Percentiles rank a stretch among this genome's conserved stretches.
Conservation (phyloP, 345 rosid genomes). For the Eucalyptus regnans region DNA sequence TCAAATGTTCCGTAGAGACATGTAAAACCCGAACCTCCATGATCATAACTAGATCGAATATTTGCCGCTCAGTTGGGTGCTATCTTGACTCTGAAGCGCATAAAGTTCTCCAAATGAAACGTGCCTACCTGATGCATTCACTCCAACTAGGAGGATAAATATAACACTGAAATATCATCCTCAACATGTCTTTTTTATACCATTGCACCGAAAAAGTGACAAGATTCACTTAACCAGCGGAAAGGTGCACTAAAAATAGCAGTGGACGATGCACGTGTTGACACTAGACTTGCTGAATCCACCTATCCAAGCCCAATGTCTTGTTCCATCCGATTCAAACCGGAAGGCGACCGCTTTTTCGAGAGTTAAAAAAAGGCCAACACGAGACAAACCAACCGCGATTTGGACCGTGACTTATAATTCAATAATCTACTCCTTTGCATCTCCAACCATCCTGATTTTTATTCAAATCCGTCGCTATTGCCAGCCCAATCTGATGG, state of each 20-base stretch:
- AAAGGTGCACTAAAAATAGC: neutral
- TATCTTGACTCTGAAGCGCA: neutral
- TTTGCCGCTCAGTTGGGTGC: neutral
- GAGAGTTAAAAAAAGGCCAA: neutral
- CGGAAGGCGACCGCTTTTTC: neutral
- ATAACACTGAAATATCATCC: neutral
- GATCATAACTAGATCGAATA: neutral
- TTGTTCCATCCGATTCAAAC: neutral
- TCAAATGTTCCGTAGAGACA: fast-evolving
- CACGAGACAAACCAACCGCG: neutral
- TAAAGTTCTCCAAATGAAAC: neutral
- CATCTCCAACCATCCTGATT: neutral
- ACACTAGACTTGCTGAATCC: neutral
- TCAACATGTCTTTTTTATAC: neutral
- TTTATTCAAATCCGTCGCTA: neutral
- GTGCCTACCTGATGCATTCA: neutral
- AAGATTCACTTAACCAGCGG: neutral
- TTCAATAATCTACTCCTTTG: neutral
- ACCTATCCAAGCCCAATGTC: neutral
- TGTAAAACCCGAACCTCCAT: neutral
- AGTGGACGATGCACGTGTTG: neutral
- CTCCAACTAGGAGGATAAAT: neutral
- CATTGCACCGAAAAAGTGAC: neutral
- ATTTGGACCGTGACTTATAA: neutral
- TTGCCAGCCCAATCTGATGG: neutral